These are phyloP conservation scores for Suillus clintonianus DNA, from an alignment of 768 basidiomycete species.

Conservation along the genomic window DNA sequence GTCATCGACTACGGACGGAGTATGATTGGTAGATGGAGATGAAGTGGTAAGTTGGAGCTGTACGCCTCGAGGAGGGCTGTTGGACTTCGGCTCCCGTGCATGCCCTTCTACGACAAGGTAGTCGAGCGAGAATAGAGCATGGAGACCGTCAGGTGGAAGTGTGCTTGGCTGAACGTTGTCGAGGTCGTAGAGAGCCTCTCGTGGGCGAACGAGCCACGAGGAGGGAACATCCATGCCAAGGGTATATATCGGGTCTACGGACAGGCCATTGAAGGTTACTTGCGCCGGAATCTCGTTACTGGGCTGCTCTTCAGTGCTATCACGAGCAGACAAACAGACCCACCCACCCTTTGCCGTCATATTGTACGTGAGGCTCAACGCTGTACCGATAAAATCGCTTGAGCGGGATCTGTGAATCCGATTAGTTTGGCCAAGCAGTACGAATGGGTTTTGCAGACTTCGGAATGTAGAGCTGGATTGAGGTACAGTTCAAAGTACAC, in stretches of 20 bases:
- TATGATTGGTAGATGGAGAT: slow-evolving; percentile 37
- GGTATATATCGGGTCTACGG: slow-evolving; percentile 88
- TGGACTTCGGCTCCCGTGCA: slow-evolving; percentile 69
- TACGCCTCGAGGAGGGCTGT: slow-evolving; percentile 81
- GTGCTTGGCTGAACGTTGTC: slow-evolving; percentile 90
- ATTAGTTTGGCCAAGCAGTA: neutral
- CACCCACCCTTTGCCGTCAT: slow-evolving; percentile 68
- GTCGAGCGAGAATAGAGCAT: slow-evolving; percentile 85
- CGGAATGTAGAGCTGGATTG: slow-evolving; percentile 65
- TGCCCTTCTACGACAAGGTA: slow-evolving; percentile 94
- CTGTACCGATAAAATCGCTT: slow-evolving; percentile 92
- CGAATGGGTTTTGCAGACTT: slow-evolving; percentile 47
- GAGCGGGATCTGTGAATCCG: slow-evolving; percentile 65
- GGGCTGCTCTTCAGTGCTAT: slow-evolving; percentile 2
- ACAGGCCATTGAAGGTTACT: slow-evolving; percentile 70
- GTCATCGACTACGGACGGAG: slow-evolving; percentile 60
- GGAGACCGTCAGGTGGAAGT: slow-evolving; percentile 61
- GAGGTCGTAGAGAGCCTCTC: slow-evolving; percentile 86
- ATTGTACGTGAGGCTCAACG: slow-evolving; percentile 54
- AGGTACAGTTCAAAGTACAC: slow-evolving; percentile 77
- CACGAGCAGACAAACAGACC: neutral
- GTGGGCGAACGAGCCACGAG: slow-evolving; percentile 92
- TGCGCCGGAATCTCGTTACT: slow-evolving; percentile 62
- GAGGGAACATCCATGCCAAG: slow-evolving; percentile 89
- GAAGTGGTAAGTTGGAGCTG: slow-evolving; percentile 77